A percentile compares a stretch with the other conserved stretches of the same genome.
Conservation (phyloP, 257 asterid species). For the Nicotiana otophora region DNA sequence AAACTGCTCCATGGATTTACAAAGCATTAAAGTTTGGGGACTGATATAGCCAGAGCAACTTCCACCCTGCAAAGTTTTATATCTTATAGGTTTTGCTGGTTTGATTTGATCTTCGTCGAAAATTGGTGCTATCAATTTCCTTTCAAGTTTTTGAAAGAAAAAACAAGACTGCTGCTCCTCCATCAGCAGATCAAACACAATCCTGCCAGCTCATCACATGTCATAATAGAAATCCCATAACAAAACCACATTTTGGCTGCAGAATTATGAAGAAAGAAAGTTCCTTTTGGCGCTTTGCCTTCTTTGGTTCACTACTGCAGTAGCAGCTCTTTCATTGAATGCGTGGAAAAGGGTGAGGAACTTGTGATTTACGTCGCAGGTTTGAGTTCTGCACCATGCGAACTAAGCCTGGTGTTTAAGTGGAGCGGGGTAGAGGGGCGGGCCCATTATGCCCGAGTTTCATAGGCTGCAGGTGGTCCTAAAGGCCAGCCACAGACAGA, state of each 20-base stretch:
- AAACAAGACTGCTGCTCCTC: neutral
- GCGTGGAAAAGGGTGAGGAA: neutral
- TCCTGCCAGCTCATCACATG: neutral
- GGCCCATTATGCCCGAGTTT: too few relatives aligned
- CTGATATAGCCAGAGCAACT: neutral
- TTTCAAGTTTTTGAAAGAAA: neutral
- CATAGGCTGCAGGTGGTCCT: too few relatives aligned
- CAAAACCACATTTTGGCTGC: neutral
- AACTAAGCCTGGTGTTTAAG: too few relatives aligned
- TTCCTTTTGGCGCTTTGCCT: neutral
- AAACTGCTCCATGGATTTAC: slow-evolving; percentile 1
- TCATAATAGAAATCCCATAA: neutral
- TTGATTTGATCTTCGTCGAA: neutral
- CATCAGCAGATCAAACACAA: neutral
- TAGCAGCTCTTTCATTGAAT: neutral
- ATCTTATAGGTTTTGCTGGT: neutral
- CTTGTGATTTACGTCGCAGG: too few relatives aligned
- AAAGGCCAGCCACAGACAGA: too few relatives aligned
- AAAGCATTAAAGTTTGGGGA: neutral
- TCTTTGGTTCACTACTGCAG: neutral
- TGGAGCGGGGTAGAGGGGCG: too few relatives aligned
- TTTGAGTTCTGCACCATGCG: too few relatives aligned
- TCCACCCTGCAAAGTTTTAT: neutral
- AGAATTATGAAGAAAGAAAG: neutral
- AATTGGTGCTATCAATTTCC: neutral